Conservation (phyloP, 2,329 filamentous ascomycete species). For the Elsinoe arachidis region DNA sequence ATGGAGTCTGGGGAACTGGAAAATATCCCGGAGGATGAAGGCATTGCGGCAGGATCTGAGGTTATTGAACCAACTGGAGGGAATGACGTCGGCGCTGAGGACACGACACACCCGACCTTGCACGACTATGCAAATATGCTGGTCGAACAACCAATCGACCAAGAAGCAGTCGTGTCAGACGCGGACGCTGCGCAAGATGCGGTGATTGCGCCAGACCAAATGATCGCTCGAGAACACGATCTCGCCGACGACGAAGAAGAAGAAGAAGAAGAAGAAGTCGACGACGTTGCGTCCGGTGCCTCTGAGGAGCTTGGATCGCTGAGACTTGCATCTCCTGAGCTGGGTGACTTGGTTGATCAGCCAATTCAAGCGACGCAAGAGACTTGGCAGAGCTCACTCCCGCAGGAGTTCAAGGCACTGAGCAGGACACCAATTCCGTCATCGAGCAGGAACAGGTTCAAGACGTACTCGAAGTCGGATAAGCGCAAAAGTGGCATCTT, state of each 20-base stretch:
- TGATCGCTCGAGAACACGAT: not conserved
- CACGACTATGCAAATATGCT: too few species aligned
- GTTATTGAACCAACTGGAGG: too few species aligned
- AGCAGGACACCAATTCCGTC: not conserved
- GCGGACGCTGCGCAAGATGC: too few species aligned
- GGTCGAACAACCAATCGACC: too few species aligned
- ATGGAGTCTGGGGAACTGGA: not conserved
- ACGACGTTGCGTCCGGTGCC: not conserved
- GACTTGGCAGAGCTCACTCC: not conserved
- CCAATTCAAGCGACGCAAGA: not conserved
- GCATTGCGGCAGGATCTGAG: not conserved
- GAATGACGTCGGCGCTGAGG: too few species aligned
- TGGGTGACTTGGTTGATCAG: not conserved
- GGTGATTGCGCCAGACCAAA: too few species aligned
- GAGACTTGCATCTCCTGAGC: conserved; percentile 1
- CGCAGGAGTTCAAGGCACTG: not conserved
- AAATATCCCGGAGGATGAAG: not conserved
- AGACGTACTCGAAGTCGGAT: conserved; percentile 1
- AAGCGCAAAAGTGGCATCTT: not conserved
- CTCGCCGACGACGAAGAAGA: not conserved
- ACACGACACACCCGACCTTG: too few species aligned
- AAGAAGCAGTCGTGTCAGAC: too few species aligned
- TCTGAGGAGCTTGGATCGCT: not conserved
- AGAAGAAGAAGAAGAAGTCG: not conserved
- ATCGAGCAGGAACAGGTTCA: not conserved